Evolutionary conservation across 768 basidiomycete genomes (phyloP), one percentile per base, ranked within the genome.

Genomic region (Kockovaella imperatae): DNA sequence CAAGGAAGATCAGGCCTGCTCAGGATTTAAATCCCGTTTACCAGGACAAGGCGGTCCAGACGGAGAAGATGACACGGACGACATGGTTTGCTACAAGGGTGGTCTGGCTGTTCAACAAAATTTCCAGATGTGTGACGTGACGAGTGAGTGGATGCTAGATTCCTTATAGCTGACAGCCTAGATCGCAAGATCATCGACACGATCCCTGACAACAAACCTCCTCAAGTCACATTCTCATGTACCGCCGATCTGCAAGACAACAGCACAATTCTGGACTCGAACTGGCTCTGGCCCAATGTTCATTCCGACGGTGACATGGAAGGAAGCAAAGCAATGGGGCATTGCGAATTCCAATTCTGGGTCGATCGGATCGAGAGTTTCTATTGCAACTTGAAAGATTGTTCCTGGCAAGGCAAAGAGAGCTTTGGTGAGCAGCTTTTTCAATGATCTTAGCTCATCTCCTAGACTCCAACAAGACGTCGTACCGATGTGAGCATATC

Each of bases 311-410:
- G 35, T 0, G 35, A 44, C 4, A 23, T 21, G 3, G 15, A 42
- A 11, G 46, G 45, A 14, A 81, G 86, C 49, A 78, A 74, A 17
- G 50, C 66, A 1, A 74, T 77, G 11, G 73, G 74, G 3, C 79
- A 80, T 0, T 99, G 95, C 67, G 80, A 81, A 20, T 99, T 99
- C 77, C 91, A 99, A 72, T 99, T 99, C 74, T 99, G 95, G 95
- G 87, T 89, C 7, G 89, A 84, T 5, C 77, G 86, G 59, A 78
- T 88, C 47, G 93, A 99, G 68, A 91, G 88, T 0, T 97, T 99
- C 72, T 96, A 95, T 72, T 99, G 95, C 72, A 80, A 80, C 8
- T 77, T 99, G 45, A 77, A 85, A 35, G 67, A 78, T 15, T 97
- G 95, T 47, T 57, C 59, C 18, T 73, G 71, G 71, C 59, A 68